phyloP scores from a whole-genome alignment of 257 asterid species.

The Parsonsia alboflavescens region DNA sequence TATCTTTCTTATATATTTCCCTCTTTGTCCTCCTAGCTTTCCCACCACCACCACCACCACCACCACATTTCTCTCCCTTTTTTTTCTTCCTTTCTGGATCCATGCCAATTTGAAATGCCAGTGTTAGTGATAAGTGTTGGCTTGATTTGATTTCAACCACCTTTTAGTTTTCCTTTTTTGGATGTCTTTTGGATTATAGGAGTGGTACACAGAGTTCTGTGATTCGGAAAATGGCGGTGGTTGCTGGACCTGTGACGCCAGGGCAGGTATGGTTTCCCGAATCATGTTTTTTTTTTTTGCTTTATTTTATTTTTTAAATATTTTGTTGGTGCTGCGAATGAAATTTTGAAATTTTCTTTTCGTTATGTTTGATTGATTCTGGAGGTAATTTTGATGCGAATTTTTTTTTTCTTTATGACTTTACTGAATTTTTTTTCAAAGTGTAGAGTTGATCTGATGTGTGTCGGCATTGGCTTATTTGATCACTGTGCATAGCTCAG shows the following conservation, averaged over 20 bases:
- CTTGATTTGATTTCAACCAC: conserved; percentile 10
- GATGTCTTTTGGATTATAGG: conserved; percentile 17
- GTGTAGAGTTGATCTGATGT: not conserved
- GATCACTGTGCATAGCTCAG: not conserved
- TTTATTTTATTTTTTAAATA: not conserved
- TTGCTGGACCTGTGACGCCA: conserved; percentile 60
- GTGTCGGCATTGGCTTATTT: conserved; percentile 10
- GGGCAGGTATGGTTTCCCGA: conserved; percentile 50
- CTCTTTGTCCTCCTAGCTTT: conserved; percentile 4
- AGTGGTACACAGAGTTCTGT: not conserved
- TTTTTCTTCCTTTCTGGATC: not conserved
- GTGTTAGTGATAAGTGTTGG: conserved; percentile 2
- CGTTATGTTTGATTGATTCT: not conserved
- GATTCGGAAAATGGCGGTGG: conserved; percentile 50
- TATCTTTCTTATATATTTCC: conserved; percentile 13
- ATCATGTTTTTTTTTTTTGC: not conserved
- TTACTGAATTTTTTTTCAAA: not conserved
- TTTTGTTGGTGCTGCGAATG: not conserved
- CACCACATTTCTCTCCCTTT: not conserved
- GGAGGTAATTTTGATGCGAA: not conserved
- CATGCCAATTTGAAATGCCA: conserved; percentile 10
- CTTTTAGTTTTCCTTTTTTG: not conserved
- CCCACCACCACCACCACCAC: not conserved
- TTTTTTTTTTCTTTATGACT: too few relatives aligned
- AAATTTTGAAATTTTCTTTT: not conserved